Evolutionary conservation across 331 rosid genomes (phyloP), one percentile per base, ranked within the genome.

Genomic region (Phaseolus coccineus): DNA sequence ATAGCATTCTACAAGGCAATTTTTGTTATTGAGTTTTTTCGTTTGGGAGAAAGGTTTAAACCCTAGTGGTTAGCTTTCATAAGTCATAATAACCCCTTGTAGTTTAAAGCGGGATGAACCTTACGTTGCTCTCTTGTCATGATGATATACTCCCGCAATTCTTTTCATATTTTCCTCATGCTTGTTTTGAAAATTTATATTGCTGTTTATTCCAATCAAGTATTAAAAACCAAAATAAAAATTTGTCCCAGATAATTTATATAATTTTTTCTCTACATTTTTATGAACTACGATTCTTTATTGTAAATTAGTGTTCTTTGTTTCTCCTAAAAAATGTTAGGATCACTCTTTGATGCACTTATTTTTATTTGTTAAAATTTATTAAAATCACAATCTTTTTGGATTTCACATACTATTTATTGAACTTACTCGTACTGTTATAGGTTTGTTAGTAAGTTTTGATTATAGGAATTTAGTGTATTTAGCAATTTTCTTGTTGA

Each of bases 61-160:
- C 80, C 84, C 47, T 79, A 76, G 88, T 47, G 70, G 81, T 82
- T 84, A 69, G 87, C 87, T 84, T 77, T 78, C 89, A 80, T 81
- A 87, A 78, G 89, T 88, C 89, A 74, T 86, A 90, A 96, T 93
- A 89, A 82, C 83, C 88, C 89, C 86, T 85, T 89, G 88, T 78
- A 84, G 81, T 88, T 59, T 83, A 86, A 63, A 87, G 91, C 81
- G 80, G 76, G 84, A 78, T 81, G 86, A 76, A 87, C 82, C 82
- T 71, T 74, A 81, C 81, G 46, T 74, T 88, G 62, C 64, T 83
- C 71, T 76, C 74, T 52, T 76, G 31, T 67, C 78, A 40, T 56
- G 67, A 40, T 40, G 46, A 7, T 40, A 28, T 71, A 16, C 47
- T 72, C 19, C 50, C 56, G 70, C 78, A 70, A 68, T 55, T 15